Conservation (phyloP, 352 stramenopile species). For the Phytopythium vexans region DNA sequence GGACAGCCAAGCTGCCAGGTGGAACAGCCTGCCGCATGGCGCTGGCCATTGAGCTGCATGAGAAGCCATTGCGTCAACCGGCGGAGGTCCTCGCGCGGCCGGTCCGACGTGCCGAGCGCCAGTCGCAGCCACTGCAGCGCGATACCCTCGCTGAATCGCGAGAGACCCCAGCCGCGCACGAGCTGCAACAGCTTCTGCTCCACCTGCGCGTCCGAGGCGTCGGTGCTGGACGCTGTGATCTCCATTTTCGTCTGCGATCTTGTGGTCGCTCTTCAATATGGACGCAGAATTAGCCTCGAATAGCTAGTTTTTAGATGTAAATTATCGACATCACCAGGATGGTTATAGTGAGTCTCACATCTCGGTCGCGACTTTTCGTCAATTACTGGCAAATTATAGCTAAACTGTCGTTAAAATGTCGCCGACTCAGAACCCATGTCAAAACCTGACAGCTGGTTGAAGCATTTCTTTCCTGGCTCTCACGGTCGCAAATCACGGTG, state of each 20-base stretch:
- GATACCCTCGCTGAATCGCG: conserved; percentile 66
- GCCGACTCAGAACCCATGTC: too few species aligned
- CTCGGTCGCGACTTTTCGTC: too few species aligned
- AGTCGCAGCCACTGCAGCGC: conserved; percentile 52
- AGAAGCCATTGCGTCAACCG: conserved; percentile 66
- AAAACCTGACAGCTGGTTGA: too few species aligned
- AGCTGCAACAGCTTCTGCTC: conserved; percentile 41
- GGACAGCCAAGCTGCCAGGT: conserved; percentile 68
- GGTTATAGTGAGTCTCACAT: too few species aligned
- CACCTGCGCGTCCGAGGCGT: conserved; percentile 7
- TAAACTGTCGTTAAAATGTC: too few species aligned
- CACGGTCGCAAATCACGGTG: too few species aligned
- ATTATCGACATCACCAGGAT: too few species aligned
- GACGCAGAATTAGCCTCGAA: neutral
- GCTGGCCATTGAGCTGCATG: conserved; percentile 59
- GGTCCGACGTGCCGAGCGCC: conserved; percentile 13
- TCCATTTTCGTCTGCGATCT: neutral
- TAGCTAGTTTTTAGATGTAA: too few species aligned
- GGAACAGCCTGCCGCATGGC: conserved; percentile 17
- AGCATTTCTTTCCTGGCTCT: too few species aligned
- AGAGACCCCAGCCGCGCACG: conserved; percentile 55
- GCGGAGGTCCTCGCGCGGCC: conserved; percentile 18
- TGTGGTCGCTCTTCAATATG: neutral
- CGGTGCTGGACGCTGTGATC: neutral
- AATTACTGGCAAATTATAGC: too few species aligned